Conservation (phyloP, 108 stramenopile genomes). For the Pelagomonas calceolata region DNA sequence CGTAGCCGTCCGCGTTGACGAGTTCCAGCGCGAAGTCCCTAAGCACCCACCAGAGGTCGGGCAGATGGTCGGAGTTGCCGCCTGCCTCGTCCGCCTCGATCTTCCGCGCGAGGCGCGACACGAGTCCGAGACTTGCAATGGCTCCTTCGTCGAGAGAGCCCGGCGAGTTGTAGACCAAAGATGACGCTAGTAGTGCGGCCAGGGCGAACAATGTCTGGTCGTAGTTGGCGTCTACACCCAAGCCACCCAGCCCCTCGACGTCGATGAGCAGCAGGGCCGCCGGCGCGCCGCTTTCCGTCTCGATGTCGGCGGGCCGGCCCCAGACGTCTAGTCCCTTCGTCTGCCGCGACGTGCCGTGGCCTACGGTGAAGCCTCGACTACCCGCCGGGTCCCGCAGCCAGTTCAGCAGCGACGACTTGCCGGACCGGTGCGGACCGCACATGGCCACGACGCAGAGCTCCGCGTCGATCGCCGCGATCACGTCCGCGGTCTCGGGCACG, state of each 20-base stretch:
- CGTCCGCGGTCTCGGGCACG: background rate
- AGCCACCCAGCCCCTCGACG: background rate
- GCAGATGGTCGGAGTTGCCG: background rate
- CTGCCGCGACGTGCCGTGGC: background rate
- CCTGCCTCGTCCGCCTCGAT: background rate
- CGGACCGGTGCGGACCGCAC: background rate
- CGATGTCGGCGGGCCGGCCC: background rate
- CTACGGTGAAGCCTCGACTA: background rate
- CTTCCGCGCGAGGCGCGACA: background rate
- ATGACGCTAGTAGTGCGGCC: conserved; percentile 9
- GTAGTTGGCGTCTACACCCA: background rate
- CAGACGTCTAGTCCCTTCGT: background rate
- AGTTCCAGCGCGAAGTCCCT: conserved; percentile 9
- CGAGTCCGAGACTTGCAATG: background rate
- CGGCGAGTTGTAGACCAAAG: conserved; percentile 8
- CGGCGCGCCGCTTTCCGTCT: background rate
- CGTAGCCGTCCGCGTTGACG: background rate
- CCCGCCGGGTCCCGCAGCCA: background rate
- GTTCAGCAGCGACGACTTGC: background rate
- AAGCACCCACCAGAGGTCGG: background rate
- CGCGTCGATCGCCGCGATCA: background rate
- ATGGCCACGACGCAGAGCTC: background rate
- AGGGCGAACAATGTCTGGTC: background rate
- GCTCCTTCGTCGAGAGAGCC: conserved; percentile 8
- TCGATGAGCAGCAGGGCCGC: background rate